Evolutionary conservation across 2,329 filamentous ascomycete species (phyloP).

Genomic region (Esteya vermicola): DNA sequence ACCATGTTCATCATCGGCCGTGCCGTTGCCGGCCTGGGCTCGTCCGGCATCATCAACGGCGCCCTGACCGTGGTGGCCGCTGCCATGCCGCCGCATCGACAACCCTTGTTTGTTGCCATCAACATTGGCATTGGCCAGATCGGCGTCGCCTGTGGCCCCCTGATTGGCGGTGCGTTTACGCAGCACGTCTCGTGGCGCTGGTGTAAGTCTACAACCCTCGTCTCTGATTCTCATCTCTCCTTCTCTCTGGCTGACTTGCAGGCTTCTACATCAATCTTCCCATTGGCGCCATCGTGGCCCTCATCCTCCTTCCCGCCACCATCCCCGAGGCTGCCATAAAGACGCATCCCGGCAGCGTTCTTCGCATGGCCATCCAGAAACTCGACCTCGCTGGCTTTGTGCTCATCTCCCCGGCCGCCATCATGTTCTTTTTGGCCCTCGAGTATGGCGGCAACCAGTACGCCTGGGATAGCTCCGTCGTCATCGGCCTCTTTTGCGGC

Average conservation of each 20-base stretch:
- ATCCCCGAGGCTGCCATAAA: constrained; percentile 22
- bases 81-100: constrained; percentile 22
- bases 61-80: constrained; percentile 33
- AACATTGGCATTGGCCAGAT: constrained; percentile 20
- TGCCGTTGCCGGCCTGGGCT: constrained; percentile 36
- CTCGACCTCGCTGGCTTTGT: constrained; percentile 28
- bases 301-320: constrained; percentile 16
- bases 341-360: constrained; percentile 12
- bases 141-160: constrained; percentile 28
- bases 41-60: constrained; percentile 34
- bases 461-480: constrained; percentile 22
- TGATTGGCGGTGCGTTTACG: constrained; percentile 29
- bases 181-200: constrained; percentile 26
- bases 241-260: neutral
- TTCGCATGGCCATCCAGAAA: constrained; percentile 16
- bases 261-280: constrained; percentile 24
- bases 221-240: too few relatives aligned
- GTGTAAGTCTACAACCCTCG: constrained; percentile 20
- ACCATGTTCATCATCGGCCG: constrained; percentile 39
- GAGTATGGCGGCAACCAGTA: constrained; percentile 26
- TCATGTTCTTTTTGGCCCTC: constrained; percentile 28
- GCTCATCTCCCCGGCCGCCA: constrained; percentile 23
- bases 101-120: constrained; percentile 14
- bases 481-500: constrained; percentile 28
- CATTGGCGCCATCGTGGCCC: constrained; percentile 20